These are phyloP conservation scores for Cyberlindnera veronae DNA, from an alignment of 805 yeast species.

Conservation along the genomic window DNA sequence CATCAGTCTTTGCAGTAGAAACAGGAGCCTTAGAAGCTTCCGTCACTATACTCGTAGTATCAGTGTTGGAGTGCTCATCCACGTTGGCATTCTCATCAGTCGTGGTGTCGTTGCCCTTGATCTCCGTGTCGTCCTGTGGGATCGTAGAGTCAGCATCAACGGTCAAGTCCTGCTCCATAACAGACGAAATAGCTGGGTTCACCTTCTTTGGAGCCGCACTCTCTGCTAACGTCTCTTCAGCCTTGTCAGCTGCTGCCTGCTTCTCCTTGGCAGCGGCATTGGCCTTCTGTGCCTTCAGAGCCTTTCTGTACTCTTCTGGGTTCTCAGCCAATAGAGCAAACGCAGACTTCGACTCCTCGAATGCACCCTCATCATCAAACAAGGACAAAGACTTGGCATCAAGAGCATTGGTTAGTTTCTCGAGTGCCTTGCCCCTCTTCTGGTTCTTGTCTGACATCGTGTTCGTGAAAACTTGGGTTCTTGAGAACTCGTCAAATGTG, in stretches of 20 bases:
- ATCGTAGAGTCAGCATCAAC: constrained; percentile 48
- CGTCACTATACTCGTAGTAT: constrained; percentile 18
- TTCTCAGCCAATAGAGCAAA: constrained; percentile 7
- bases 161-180: constrained; percentile 29
- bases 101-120: constrained; percentile 37
- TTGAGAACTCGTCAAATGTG: constrained; percentile 74
- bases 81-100: constrained; percentile 48
- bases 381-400: constrained; percentile 6
- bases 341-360: constrained; percentile 5
- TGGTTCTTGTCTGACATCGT: constrained; percentile 32
- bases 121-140: constrained; percentile 44
- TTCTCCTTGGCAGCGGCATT: constrained; percentile 13
- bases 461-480: constrained; percentile 46
- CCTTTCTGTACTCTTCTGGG: constrained; percentile 10
- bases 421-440: constrained; percentile 34
- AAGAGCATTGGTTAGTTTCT: constrained; percentile 18
- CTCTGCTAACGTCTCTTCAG: constrained; percentile 21
- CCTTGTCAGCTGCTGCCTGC: constrained; percentile 19
- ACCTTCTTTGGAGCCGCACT: constrained; percentile 14
- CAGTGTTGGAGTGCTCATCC: constrained; percentile 15
- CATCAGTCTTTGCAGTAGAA: constrained; percentile 13
- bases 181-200: constrained; percentile 24
- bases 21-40: constrained; percentile 12
- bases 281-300: constrained; percentile 10
- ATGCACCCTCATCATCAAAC: constrained; percentile 13